Evolutionary conservation across 2,329 filamentous ascomycete species (phyloP), one percentile per base, ranked within the genome.

Genomic region (Plenodomus lindquistii): DNA sequence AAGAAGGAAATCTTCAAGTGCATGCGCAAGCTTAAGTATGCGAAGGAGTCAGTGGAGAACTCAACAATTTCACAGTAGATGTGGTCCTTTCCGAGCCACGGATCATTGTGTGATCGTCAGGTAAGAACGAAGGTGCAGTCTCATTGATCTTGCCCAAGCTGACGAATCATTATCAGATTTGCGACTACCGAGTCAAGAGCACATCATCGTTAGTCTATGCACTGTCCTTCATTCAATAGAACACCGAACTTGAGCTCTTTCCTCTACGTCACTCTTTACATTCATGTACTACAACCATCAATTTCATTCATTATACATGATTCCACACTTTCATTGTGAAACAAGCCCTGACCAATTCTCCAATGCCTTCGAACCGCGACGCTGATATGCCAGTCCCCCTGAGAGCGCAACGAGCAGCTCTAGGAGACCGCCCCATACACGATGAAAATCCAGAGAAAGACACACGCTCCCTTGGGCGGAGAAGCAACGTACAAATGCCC

Each of bases 1-100:
- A 10, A 16, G 10, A 34, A 18, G 4, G 36, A 56, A 17, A 54
- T 56, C 10, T 31, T 31, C 27, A 31, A 31, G 11, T 4, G 6
- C 15, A 31, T 31, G 27, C 27, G 27, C 10, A 31, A 31, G 27
- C 11, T 31, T 8, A 31, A 31, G 27, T 7, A 7, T 15, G 11
- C 27, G 10, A 13, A 31, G 15, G 27, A 31, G 27, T 15, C 9
- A 7, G 27, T 7, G 27, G 27, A 31, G 6, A 11, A 8, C 15
- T 8, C 15, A 15, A 13, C 27, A 4, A 15, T 8, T 8, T 4
- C 27, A 31, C 11, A 31, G 27, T 31, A 31, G 11, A 31, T 31
- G 27, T 31, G 27, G 11, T 4, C 10, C 27, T 31, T 13, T 11
- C 15, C 11, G 6, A 13, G 27, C 4, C 11, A 11, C 4, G 10